Evolutionary conservation across 164 flowering plant species (phyloP).

Genomic region (Piper betle): DNA sequence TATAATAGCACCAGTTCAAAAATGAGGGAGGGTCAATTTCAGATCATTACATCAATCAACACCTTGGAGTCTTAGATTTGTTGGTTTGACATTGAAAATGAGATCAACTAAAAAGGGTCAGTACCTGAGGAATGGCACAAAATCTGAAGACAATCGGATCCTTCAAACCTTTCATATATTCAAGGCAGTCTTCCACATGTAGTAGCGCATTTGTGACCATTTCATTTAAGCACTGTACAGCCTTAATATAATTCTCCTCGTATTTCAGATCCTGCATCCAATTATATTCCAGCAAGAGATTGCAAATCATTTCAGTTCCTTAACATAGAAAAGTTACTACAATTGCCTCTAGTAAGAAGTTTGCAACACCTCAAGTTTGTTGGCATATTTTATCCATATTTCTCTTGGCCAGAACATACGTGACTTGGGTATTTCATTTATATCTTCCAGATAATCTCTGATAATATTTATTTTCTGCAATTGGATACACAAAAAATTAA

Average conservation of each 20-base stretch:
- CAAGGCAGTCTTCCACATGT: conserved; percentile 73
- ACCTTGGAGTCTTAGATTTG: too few relatives aligned
- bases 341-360: neutral
- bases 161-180: conserved; percentile 58
- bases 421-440: conserved; percentile 91
- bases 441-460: conserved; percentile 92
- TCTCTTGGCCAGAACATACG: conserved; percentile 99
- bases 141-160: conserved; percentile 64
- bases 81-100: too few relatives aligned
- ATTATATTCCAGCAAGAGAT: neutral
- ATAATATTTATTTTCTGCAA: conserved; percentile 86
- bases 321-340: neutral
- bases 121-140: conserved; percentile 95
- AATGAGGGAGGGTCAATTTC: too few relatives aligned
- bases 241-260: conserved; percentile 71
- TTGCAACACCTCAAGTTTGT: conserved; percentile 72
- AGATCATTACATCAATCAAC: too few relatives aligned
- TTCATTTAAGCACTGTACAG: conserved; percentile 86
- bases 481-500: conserved; percentile 3
- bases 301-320: neutral
- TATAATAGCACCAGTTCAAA: too few relatives aligned
- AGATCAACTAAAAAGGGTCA: neutral
- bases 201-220: conserved; percentile 88
- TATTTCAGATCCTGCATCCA: conserved; percentile 61
- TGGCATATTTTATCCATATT: conserved; percentile 91